These are phyloP conservation scores for Solanum phureja DNA, from an alignment of 257 asterid genomes.

Conservation along the genomic window DNA sequence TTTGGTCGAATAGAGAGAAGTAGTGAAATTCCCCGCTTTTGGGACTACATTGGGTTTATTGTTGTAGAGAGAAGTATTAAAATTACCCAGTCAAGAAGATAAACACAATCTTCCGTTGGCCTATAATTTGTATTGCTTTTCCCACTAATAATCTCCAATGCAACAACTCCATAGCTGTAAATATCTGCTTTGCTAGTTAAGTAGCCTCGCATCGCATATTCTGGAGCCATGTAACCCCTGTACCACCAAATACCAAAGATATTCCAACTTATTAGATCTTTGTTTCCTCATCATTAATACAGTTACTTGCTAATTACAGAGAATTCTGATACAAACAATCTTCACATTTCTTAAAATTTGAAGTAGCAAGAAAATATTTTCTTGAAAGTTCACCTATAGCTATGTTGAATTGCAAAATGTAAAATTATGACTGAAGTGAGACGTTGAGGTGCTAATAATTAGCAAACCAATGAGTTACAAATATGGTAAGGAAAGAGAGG, in stretches of 20 bases:
- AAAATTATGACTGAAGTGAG: background rate
- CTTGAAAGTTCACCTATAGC: background rate
- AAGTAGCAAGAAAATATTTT: background rate
- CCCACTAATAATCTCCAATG: slow-evolving; percentile 77
- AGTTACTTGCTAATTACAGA: background rate
- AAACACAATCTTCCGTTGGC: slow-evolving; percentile 66
- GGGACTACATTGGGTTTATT: background rate
- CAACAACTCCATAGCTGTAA: slow-evolving; percentile 94
- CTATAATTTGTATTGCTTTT: slow-evolving; percentile 79
- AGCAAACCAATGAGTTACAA: background rate
- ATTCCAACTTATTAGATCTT: background rate
- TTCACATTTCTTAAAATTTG: background rate
- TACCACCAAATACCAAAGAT: slow-evolving; percentile 5
- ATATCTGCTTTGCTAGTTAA: slow-evolving; percentile 83
- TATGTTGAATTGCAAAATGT: background rate
- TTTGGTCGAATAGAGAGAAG: background rate
- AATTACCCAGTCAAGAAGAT: slow-evolving; percentile 86
- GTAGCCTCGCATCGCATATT: slow-evolving; percentile 84
- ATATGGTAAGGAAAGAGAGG: background rate
- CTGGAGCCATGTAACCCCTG: slow-evolving; percentile 99
- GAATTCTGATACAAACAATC: background rate
- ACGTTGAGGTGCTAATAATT: background rate
- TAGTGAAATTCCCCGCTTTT: slow-evolving; percentile 28
- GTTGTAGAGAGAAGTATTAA: background rate
- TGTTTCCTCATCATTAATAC: background rate